These are phyloP conservation scores for Boletus sp. DNA, from an alignment of 768 basidiomycete species.

Conservation along the genomic window DNA sequence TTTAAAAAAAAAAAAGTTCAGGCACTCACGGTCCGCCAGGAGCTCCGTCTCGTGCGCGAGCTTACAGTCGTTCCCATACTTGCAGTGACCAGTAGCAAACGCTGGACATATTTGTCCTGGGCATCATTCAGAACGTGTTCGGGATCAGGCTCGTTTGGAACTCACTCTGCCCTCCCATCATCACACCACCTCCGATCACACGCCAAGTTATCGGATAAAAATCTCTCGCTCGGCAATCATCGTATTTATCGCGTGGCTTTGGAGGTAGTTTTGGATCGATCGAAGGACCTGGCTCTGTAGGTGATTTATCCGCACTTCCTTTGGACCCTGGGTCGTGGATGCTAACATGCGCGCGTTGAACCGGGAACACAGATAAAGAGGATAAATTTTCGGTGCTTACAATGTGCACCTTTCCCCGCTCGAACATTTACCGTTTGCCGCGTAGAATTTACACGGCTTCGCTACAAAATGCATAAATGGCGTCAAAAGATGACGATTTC, in stretches of 20 bases:
- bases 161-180: conserved; percentile 46
- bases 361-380: background rate
- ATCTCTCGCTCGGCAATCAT: conserved; percentile 42
- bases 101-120: conserved; percentile 27
- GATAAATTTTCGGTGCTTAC: conserved; percentile 34
- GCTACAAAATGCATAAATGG: conserved; percentile 33
- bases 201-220: conserved; percentile 71
- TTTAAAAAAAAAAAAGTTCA: too few relatives aligned
- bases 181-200: conserved; percentile 76
- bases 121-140: background rate
- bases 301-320: background rate
- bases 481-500: background rate
- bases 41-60: conserved; percentile 29
- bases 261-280: conserved; percentile 19
- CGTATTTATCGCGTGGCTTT: conserved; percentile 28
- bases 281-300: conserved; percentile 2
- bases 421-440: conserved; percentile 44
- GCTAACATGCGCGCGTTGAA: conserved; percentile 28
- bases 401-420: conserved; percentile 58
- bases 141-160: background rate
- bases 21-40: conserved; percentile 21
- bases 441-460: conserved; percentile 59
- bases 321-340: conserved; percentile 39
- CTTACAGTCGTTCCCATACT: conserved; percentile 26
- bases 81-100: conserved; percentile 24